Conservation (phyloP, 1,284 basidiomycete genomes). For the Xerocomus nothofagi region DNA sequence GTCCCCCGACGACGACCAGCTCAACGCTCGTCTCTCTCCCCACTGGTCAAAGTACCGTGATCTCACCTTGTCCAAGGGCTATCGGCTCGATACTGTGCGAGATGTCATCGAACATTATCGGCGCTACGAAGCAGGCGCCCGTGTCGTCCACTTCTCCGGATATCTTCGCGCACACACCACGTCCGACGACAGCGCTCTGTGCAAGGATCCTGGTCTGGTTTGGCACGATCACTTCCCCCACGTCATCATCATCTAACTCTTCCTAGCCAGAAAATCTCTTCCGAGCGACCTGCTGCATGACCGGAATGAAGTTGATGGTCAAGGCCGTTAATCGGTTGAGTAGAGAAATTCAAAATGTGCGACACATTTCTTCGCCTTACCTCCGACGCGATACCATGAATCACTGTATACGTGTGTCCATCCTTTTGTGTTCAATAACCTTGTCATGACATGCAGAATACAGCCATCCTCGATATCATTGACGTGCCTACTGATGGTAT, state of each 20-base stretch:
- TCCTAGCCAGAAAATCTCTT: constrained; percentile 68
- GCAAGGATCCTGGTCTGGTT: constrained; percentile 68
- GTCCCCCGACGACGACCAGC: constrained; percentile 61
- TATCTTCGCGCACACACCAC: constrained; percentile 38
- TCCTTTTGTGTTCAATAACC: constrained; percentile 1
- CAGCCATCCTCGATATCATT: constrained; percentile 66
- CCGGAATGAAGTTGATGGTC: constrained; percentile 56
- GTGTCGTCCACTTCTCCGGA: constrained; percentile 33
- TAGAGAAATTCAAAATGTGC: constrained; percentile 60
- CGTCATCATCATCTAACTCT: constrained; percentile 8
- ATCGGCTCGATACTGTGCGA: constrained; percentile 62
- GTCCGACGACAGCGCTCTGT: constrained; percentile 57
- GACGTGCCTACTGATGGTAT: constrained; percentile 52
- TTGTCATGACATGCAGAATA: constrained; percentile 4
- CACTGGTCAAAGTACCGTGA: constrained; percentile 59
- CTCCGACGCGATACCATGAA: constrained; percentile 62
- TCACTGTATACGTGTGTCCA: constrained; percentile 66
- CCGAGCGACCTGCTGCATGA: constrained; percentile 53
- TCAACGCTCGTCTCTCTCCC: constrained; percentile 58
- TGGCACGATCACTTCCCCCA: constrained; percentile 23
- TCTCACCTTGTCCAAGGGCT: constrained; percentile 51
- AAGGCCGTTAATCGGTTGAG: constrained; percentile 66
- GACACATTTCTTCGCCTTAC: constrained; percentile 50
- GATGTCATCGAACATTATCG: constrained; percentile 50
- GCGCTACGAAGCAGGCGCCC: neutral